Percentiles rank a stretch among this genome's conserved stretches.
phyloP scores from a whole-genome alignment of 352 stramenopile genomes.

The Phytophthora constricta region DNA sequence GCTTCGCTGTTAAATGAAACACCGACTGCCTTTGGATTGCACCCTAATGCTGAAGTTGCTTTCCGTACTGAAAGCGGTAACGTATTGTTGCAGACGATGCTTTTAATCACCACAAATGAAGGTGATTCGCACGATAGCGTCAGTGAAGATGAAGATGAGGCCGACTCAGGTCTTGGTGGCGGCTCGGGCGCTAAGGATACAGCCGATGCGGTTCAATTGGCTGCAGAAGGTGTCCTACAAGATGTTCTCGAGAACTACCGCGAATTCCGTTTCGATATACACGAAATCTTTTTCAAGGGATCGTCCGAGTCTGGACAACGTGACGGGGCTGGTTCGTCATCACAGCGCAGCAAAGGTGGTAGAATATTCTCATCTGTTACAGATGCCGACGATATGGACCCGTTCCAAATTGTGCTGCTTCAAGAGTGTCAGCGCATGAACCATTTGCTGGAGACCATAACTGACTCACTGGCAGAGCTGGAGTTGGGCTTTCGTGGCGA shows the following conservation, averaged over 20 bases:
- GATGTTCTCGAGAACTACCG: slow-evolving; percentile 92
- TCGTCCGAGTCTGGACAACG: slow-evolving; percentile 39
- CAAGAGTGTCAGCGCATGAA: slow-evolving; percentile 94
- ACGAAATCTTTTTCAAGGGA: slow-evolving; percentile 78
- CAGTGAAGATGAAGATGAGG: slow-evolving; percentile 44
- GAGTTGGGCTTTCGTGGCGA: slow-evolving; percentile 91
- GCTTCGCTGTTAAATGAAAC: slow-evolving; percentile 80
- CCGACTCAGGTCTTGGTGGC: slow-evolving; percentile 11
- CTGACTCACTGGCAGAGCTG: slow-evolving; percentile 76
- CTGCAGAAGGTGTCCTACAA: slow-evolving; percentile 86
- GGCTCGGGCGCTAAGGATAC: slow-evolving; percentile 41
- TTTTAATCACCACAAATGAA: slow-evolving; percentile 72
- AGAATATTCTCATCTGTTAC: slow-evolving; percentile 46
- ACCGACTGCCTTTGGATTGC: slow-evolving; percentile 89
- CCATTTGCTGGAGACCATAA: slow-evolving; percentile 77
- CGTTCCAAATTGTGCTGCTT: slow-evolving; percentile 90
- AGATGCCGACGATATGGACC: slow-evolving; percentile 82
- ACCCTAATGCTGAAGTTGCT: slow-evolving; percentile 94
- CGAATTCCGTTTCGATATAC: slow-evolving; percentile 86
- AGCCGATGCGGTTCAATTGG: slow-evolving; percentile 72
- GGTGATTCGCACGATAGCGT: slow-evolving; percentile 40
- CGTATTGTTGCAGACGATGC: slow-evolving; percentile 74
- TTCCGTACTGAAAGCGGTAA: slow-evolving; percentile 90
- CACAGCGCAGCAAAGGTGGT: slow-evolving; percentile 36
- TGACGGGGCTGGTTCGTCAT: slow-evolving; percentile 11